phyloP scores from a whole-genome alignment of 768 basidiomycete species.

The Boletus speciosus region DNA sequence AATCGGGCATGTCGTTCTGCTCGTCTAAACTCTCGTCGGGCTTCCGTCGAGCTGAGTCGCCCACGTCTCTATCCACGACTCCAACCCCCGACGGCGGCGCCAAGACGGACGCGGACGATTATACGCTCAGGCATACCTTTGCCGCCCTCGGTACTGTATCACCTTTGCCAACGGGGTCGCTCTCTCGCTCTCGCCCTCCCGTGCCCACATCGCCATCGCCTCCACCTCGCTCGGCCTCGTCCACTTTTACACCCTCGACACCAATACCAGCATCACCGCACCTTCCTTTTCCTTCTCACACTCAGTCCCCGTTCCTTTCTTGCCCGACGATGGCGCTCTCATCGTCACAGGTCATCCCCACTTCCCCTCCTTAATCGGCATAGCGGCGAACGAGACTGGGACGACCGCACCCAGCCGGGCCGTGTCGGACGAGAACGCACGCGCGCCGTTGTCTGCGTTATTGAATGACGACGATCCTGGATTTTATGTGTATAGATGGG shows the following conservation, averaged over 20 bases:
- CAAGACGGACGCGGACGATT: constrained; percentile 14
- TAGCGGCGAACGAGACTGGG: constrained; percentile 44
- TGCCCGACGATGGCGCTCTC: constrained; percentile 48
- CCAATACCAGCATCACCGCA: constrained; percentile 33
- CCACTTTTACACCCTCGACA: constrained; percentile 49
- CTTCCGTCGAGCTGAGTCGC: constrained; percentile 60
- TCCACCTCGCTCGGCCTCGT: constrained; percentile 49
- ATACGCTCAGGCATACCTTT: constrained; percentile 34
- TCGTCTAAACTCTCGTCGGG: constrained; percentile 52
- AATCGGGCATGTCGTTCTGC: constrained; percentile 48
- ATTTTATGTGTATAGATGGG: neutral
- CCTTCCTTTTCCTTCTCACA: constrained; percentile 37
- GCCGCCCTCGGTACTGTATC: constrained; percentile 40
- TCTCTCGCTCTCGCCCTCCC: constrained; percentile 41
- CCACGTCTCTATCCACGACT: constrained; percentile 45
- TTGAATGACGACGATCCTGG: neutral
- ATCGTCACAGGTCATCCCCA: constrained; percentile 67
- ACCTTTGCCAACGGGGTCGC: constrained; percentile 74
- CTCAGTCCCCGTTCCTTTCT: constrained; percentile 51
- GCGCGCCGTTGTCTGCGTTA: constrained; percentile 40
- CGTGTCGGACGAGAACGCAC: constrained; percentile 27
- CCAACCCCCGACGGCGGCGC: constrained; percentile 7
- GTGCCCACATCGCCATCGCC: constrained; percentile 52
- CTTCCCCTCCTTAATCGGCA: constrained; percentile 47
- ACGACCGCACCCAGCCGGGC: constrained; percentile 57